Evolutionary conservation across 345 rosid species (phyloP).

Genomic region (Linum tenue): DNA sequence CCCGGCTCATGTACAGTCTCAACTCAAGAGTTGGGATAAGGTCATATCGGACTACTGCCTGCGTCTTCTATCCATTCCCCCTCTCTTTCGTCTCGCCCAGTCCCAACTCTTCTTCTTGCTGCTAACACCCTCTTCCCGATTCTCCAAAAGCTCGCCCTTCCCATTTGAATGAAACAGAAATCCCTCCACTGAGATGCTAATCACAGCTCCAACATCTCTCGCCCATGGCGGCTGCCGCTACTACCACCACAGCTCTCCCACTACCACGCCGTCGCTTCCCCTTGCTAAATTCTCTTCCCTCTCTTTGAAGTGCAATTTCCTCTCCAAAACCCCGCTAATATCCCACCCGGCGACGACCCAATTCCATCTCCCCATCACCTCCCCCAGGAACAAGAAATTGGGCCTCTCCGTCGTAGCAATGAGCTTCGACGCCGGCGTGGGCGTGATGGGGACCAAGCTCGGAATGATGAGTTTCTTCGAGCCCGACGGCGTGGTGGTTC

Average conservation of each 20-base stretch:
- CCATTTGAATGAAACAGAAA: neutral
- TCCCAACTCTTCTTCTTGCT: neutral
- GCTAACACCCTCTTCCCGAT: neutral
- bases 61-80: no score
- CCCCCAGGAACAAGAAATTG: neutral
- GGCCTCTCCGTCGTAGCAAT: conserved; percentile 31
- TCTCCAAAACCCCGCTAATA: conserved; percentile 17
- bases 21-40: no score
- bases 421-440: conserved; percentile 86
- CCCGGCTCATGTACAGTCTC: no score
- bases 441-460: conserved; percentile 91
- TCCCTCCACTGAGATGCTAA: conserved; percentile 12
- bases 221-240: conserved; percentile 6
- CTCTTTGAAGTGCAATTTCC: conserved; percentile 23
- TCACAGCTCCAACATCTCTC: conserved; percentile 12
- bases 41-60: no score
- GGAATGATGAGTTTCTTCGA: conserved; percentile 94
- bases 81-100: no score
- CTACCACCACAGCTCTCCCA: neutral
- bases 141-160: neutral
- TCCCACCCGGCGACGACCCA: neutral
- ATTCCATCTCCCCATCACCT: conserved; percentile 3
- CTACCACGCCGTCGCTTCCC: neutral
- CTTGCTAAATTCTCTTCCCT: neutral
- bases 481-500: conserved; percentile 60